phyloP scores from a whole-genome alignment of 1,139 yeast genomes.

The Taphrina flavorubra region DNA sequence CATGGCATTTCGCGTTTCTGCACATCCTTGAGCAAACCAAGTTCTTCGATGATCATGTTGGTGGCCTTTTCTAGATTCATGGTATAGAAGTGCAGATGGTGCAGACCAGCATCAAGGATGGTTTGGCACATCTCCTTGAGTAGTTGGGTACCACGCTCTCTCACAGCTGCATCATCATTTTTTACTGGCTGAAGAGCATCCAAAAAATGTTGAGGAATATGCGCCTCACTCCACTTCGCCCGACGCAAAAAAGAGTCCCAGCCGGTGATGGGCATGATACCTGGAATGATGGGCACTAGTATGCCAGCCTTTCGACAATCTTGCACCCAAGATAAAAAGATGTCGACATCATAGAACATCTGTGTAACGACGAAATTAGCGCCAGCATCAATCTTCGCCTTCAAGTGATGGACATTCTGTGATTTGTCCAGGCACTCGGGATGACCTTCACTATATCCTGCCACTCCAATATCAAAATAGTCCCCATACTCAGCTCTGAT shows the following conservation, averaged over 20 bases:
- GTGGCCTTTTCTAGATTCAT: constrained; percentile 95
- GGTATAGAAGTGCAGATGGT: constrained; percentile 91
- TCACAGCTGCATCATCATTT: constrained; percentile 86
- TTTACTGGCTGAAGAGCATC: constrained; percentile 78
- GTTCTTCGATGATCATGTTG: constrained; percentile 79
- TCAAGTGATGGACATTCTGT: constrained; percentile 66
- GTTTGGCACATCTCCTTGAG: constrained; percentile 82
- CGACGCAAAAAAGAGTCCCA: constrained; percentile 90
- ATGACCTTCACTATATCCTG: constrained; percentile 78
- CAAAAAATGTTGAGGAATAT: constrained; percentile 75
- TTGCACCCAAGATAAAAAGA: constrained; percentile 80
- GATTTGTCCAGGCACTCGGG: constrained; percentile 68
- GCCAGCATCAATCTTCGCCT: constrained; percentile 90
- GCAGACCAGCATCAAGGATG: constrained; percentile 74
- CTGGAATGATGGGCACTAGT: constrained; percentile 88
- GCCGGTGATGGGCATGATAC: constrained; percentile 97
- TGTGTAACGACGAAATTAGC: constrained; percentile 93
- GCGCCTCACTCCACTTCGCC: constrained; percentile 89
- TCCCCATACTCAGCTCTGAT: constrained; percentile 64
- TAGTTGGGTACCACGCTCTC: constrained; percentile 83
- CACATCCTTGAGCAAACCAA: constrained; percentile 57
- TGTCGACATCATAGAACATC: constrained; percentile 87
- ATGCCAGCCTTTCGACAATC: constrained; percentile 76
- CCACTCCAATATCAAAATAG: constrained; percentile 75
- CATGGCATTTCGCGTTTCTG: constrained; percentile 65